These are phyloP conservation scores for Polyporus arcularius DNA, from an alignment of 768 basidiomycete genomes.

Conservation along the genomic window DNA sequence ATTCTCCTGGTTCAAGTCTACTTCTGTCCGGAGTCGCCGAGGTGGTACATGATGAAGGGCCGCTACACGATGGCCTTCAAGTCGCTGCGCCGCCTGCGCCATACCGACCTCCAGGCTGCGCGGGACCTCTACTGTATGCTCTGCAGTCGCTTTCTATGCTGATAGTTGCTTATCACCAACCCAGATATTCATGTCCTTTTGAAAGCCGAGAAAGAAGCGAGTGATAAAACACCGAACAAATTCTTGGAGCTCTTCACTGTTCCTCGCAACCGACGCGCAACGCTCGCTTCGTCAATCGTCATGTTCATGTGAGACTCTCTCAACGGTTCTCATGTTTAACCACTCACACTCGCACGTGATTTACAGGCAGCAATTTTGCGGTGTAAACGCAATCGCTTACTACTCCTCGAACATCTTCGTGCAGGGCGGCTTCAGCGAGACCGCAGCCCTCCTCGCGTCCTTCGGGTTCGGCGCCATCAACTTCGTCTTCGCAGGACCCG, in stretches of 20 bases:
- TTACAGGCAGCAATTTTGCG: slow-evolving; percentile 66
- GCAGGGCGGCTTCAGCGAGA: slow-evolving; percentile 51
- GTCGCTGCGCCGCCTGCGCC: slow-evolving; percentile 61
- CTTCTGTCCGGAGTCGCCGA: slow-evolving; percentile 65
- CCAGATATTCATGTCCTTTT: slow-evolving; percentile 68
- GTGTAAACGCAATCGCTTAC: slow-evolving; percentile 77
- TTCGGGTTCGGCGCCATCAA: slow-evolving; percentile 48
- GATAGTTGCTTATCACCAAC: not conserved
- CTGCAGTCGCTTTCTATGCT: not conserved
- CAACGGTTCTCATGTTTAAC: no score
- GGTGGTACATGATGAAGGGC: slow-evolving; percentile 81
- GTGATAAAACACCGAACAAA: slow-evolving; percentile 47
- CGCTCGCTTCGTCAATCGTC: slow-evolving; percentile 57
- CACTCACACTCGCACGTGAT: not conserved
- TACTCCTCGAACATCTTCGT: slow-evolving; percentile 77
- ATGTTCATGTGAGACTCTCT: slow-evolving; percentile 38
- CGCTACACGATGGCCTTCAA: slow-evolving; percentile 66
- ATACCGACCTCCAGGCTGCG: slow-evolving; percentile 71
- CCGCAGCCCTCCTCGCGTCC: slow-evolving; percentile 56
- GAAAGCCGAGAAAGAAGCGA: slow-evolving; percentile 58
- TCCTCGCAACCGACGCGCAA: slow-evolving; percentile 69
- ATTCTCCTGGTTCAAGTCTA: slow-evolving; percentile 41
- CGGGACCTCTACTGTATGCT: slow-evolving; percentile 64
- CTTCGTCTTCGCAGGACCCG: slow-evolving; percentile 40
- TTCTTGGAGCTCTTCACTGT: slow-evolving; percentile 70